Evolutionary conservation across 306 rosid species (phyloP), one percentile per base, ranked within the genome.

Genomic region (Glycine tomentella): DNA sequence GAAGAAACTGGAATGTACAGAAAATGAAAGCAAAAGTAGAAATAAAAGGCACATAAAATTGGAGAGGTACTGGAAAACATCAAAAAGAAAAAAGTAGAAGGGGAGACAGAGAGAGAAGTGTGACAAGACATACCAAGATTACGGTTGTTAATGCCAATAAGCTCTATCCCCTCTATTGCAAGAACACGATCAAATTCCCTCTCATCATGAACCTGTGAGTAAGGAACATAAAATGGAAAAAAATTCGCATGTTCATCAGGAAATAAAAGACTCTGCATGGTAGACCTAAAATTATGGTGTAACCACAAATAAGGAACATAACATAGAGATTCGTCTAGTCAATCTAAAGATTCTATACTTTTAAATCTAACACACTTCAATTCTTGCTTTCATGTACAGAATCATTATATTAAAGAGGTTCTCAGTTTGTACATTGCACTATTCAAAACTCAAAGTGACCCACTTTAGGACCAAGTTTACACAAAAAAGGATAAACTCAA

Each of bases 121-220:
- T n/a, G 65, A 67, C 7, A 50, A 57, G 48, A 69, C 51, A 72
- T 86, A 95, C 99, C 99, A 14, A 95, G 99, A 80, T 90, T 93
- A 33, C 98, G 99, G 81, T 95, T 95, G 81, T 95, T 95, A 88
- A 95, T 92, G 80, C 99, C 99, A 82, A 95, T 92, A 76, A 95
- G 95, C 85, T 93, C 91, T 75, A 93, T 68, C 55, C 97, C 98
- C 68, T 93, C 98, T 66, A 93, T 91, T 77, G 86, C 93, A 77
- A 95, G 92, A 78, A 92, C 95, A 50, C 99, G 99, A 55, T 95
- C 97, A 86, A 95, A 90, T 85, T 95, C 99, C 78, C 68, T 87
- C 86, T 90, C 98, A 75, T 96, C 88, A 9, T 96, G 99, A 87
- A 96, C 99, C 99, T 96, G 62, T 1, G 33, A 68, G 57, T 38